Conservation (phyloP, 345 rosid species). For the Fremontodendron californicum region DNA sequence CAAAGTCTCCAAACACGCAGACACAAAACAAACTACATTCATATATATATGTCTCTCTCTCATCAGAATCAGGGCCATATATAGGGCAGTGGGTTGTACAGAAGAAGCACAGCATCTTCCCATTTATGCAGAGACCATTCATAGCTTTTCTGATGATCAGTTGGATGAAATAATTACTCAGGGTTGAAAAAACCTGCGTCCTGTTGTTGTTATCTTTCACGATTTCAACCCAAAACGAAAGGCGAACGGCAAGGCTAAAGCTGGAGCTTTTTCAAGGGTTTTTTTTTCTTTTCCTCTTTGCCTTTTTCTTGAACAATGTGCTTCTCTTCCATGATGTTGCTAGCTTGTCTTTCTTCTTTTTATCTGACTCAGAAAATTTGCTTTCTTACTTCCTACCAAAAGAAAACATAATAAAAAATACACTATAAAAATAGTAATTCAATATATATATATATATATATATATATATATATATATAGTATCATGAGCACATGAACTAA, state of each 20-base stretch:
- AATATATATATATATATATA: too few relatives aligned
- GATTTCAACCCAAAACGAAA: neutral
- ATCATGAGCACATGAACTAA: neutral
- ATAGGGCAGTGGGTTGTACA: neutral
- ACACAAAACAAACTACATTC: slow-evolving; percentile 37
- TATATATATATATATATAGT: too few relatives aligned
- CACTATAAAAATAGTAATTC: too few relatives aligned
- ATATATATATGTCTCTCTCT: neutral
- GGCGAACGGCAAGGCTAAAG: neutral
- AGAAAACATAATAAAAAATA: too few relatives aligned
- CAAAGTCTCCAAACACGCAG: slow-evolving; percentile 26
- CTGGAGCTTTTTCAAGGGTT: neutral
- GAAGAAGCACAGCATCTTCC: slow-evolving; percentile 28
- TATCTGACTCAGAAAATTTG: neutral
- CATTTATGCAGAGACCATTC: slow-evolving; percentile 31
- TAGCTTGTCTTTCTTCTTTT: neutral
- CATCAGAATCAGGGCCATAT: slow-evolving; percentile 25
- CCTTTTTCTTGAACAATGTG: neutral
- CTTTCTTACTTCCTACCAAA: too few relatives aligned
- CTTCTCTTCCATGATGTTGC: neutral
- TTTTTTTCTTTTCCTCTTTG: neutral
- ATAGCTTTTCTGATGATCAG: neutral
- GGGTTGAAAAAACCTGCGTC: too few relatives aligned
- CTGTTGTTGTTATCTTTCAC: slow-evolving; percentile 5
- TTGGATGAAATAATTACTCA: too few relatives aligned